Conservation (phyloP, 495 filamentous ascomycete genomes). For the Penicillium robsamsonii region DNA sequence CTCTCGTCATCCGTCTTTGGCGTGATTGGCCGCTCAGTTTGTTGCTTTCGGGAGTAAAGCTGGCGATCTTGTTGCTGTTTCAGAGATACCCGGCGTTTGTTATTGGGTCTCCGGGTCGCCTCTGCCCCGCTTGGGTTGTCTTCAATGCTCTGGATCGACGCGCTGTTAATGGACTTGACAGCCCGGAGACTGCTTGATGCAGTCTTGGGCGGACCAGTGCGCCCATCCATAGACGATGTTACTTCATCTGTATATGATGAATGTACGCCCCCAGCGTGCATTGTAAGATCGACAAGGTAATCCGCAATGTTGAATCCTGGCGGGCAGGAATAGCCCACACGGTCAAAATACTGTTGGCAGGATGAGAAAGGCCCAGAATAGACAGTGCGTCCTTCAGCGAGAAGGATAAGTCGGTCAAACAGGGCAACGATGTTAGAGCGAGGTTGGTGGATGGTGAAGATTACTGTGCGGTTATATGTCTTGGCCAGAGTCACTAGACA, state of each 20-base stretch:
- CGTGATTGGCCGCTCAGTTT: conserved; percentile 53
- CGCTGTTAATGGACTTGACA: conserved; percentile 87
- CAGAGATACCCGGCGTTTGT: conserved; percentile 69
- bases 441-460: conserved; percentile 99
- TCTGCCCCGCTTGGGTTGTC: conserved; percentile 59
- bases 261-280: conserved; percentile 73
- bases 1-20: conserved; percentile 67
- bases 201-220: conserved; percentile 54
- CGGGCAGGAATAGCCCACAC: conserved; percentile 85
- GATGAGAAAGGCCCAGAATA: conserved; percentile 88
- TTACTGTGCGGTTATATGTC: conserved; percentile 91
- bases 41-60: conserved; percentile 81
- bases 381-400: conserved; percentile 85
- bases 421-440: conserved; percentile 99
- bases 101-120: conserved; percentile 57
- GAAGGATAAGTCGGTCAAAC: conserved; percentile 87
- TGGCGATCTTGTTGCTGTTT: conserved; percentile 82
- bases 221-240: conserved; percentile 39
- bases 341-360: conserved; percentile 91
- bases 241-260: conserved; percentile 60
- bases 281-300: conserved; percentile 93
- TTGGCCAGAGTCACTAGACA: conserved; percentile 93
- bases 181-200: conserved; percentile 84
- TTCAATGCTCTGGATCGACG: conserved; percentile 64
- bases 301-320: conserved; percentile 99